Base-by-base conservation (phyloP, 257 asterid species). In the Penstemon eatonii region DNA sequence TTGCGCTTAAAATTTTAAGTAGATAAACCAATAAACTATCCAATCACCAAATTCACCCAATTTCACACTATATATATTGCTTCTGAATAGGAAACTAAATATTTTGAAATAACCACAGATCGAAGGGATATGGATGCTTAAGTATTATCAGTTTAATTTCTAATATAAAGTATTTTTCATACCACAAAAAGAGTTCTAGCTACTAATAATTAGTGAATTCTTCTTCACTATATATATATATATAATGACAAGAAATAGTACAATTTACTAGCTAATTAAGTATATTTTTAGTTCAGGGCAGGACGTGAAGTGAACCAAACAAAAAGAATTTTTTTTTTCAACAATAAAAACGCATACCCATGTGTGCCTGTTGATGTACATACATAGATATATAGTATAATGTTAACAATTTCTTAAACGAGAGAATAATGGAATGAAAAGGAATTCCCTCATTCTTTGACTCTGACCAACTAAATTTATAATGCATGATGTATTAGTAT, bases 361-460 rank as follows among this genome's bases (percentile, higher is more conserved):
- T 70, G 75, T 60, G 62, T 65, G 70, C 52, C 0, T 6, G 8
- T 4, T 3, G 60, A 65, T 43, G 10, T 51, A 36, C 18, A 52
- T 12, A 25, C 43, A 58, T 6, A 5, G 9, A 60, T 46, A 25
- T 11, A 47, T 47, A 7, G 3, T 2, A 9, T 4, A 10, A 13
- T 36, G 60, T 18, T 25, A 4, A 45, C 49, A 8, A 11, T 3
- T 41, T 41, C 15, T 39, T 66, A 70, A 56, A 65, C 43, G 41
- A 46, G 8, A 41, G 70, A 51, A 38, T 71, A 43, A 63, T 63
- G 70, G 71, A 71, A 74, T 74, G 65, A 15, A 38, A 65, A 56
- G 47, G 65, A 59, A 57, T 57, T 64, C 72, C 58, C 61, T 72
- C 68, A 63, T 75, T 65, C 76, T 72, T 79, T 69, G 81, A 80